Conservation (phyloP, 2,329 filamentous ascomycete genomes). For the Colletotrichum orbiculare region DNA sequence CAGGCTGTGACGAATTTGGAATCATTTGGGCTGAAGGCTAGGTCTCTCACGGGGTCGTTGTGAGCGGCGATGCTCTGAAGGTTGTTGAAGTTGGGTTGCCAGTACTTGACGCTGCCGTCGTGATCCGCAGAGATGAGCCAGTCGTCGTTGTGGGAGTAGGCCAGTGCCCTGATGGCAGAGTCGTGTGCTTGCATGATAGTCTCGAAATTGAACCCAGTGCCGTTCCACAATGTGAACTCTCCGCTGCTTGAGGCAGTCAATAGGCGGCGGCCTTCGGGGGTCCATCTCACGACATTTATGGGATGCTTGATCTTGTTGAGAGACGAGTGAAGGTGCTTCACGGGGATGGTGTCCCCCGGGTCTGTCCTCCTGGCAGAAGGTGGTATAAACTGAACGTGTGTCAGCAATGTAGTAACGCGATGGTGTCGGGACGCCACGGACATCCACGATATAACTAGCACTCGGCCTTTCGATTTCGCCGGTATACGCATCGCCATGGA, state of each 20-base stretch:
- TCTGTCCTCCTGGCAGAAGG: slow-evolving; percentile 79
- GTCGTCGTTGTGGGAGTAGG: slow-evolving; percentile 95
- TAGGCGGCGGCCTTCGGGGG: slow-evolving; percentile 90
- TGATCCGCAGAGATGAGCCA: slow-evolving; percentile 97
- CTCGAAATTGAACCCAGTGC: slow-evolving; percentile 98
- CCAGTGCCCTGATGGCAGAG: slow-evolving; percentile 81
- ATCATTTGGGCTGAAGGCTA: slow-evolving; percentile 94
- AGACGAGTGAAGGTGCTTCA: slow-evolving; percentile 97
- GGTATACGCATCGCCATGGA: slow-evolving; percentile 55
- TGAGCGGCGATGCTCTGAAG: slow-evolving; percentile 95
- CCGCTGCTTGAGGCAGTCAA: slow-evolving; percentile 95
- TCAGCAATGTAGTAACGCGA: slow-evolving; percentile 4
- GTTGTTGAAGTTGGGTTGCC: slow-evolving; percentile 99
- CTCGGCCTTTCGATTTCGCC: slow-evolving; percentile 88
- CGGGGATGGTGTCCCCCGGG: slow-evolving; percentile 87
- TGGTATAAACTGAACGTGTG: slow-evolving; percentile 78
- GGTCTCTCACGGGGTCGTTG: slow-evolving; percentile 86
- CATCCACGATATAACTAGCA: slow-evolving; percentile 89
- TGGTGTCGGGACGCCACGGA: slow-evolving; percentile 55
- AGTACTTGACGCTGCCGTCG: slow-evolving; percentile 96
- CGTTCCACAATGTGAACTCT: slow-evolving; percentile 99
- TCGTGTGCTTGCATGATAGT: slow-evolving; percentile 99
- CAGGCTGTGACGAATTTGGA: slow-evolving; percentile 96
- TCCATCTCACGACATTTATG: slow-evolving; percentile 97
- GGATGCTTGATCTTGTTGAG: slow-evolving; percentile 98